phyloP scores from a whole-genome alignment of 2,329 filamentous ascomycete genomes.

The Hypomyces perniciosus region DNA sequence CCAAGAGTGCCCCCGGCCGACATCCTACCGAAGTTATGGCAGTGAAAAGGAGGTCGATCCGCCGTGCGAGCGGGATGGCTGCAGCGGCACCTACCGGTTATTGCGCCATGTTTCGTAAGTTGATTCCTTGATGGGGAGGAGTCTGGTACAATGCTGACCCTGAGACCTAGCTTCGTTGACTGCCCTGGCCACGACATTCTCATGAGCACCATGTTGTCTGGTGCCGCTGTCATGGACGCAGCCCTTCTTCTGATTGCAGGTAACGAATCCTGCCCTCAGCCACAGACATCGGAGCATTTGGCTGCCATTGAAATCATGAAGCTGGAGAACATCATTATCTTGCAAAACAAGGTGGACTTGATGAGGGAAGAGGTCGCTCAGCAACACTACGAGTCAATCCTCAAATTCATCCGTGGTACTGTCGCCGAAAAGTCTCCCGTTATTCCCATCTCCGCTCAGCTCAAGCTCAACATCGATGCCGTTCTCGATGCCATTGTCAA shows the following conservation, averaged over 20 bases:
- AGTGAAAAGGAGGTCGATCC: slow-evolving; percentile 98
- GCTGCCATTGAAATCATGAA: slow-evolving; percentile 99
- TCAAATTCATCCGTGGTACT: slow-evolving; percentile 97
- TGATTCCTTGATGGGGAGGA: background rate
- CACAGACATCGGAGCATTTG: slow-evolving; percentile 97
- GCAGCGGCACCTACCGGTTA: slow-evolving; percentile 78
- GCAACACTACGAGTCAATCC: slow-evolving; percentile 92
- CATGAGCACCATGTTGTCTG: slow-evolving; percentile 99
- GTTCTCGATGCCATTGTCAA: slow-evolving; percentile 95
- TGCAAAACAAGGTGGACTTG: slow-evolving; percentile 98
- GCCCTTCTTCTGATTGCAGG: slow-evolving; percentile 93
- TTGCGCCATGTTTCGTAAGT: slow-evolving; percentile 88
- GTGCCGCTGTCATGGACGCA: slow-evolving; percentile 98
- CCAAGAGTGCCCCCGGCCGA: slow-evolving; percentile 80
- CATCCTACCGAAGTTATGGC: slow-evolving; percentile 95
- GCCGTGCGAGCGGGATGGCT: slow-evolving; percentile 90
- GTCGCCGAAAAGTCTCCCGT: slow-evolving; percentile 92
- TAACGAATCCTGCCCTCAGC: slow-evolving; percentile 97
- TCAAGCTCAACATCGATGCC: slow-evolving; percentile 99
- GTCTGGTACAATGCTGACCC: slow-evolving; percentile 1
- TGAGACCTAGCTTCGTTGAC: slow-evolving; percentile 72
- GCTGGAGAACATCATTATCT: slow-evolving; percentile 97
- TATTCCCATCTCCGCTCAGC: slow-evolving; percentile 93
- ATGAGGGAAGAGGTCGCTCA: slow-evolving; percentile 94
- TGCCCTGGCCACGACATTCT: slow-evolving; percentile 99